phyloP scores from a whole-genome alignment of 2,329 filamentous ascomycete species.

The Acrodontium crateriforme region DNA sequence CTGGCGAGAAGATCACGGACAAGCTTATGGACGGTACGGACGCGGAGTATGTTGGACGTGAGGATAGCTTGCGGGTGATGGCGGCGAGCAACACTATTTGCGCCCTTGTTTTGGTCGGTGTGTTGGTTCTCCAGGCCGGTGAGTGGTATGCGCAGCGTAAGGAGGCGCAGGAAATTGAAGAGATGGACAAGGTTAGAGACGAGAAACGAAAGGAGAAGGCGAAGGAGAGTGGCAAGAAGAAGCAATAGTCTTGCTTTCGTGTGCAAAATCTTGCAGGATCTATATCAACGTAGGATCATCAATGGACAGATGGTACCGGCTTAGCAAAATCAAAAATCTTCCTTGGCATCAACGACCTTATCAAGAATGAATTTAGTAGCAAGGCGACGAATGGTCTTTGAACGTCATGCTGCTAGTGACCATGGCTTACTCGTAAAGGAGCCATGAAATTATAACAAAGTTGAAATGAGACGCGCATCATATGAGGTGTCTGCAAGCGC shows the following conservation, averaged over 20 bases:
- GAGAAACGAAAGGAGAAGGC: conserved; percentile 31
- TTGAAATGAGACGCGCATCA: no score
- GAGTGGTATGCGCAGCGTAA: conserved; percentile 98
- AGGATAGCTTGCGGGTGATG: conserved; percentile 83
- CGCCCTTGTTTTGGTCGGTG: conserved; percentile 79
- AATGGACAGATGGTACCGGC: no score
- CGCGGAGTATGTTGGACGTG: conserved; percentile 59
- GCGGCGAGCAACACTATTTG: conserved; percentile 93
- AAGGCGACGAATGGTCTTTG: no score
- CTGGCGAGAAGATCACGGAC: conserved; percentile 22
- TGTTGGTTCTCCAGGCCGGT: conserved; percentile 84
- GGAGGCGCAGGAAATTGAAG: conserved; percentile 65
- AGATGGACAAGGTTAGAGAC: conserved; percentile 42
- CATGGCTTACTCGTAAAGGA: no score
- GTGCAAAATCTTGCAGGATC: no score
- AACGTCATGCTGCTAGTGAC: no score
- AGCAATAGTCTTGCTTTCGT: conserved; percentile 15
- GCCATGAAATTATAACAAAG: no score
- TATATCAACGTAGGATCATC: no score
- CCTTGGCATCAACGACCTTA: no score
- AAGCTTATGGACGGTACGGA: conserved; percentile 28
- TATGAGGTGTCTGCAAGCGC: no score
- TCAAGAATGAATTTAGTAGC: no score
- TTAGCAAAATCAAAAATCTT: no score
- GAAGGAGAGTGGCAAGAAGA: conserved; percentile 19